A percentile compares a stretch with the other conserved stretches of the same genome.
Evolutionary conservation across 352 stramenopile species (phyloP).

Genomic region (Phytophthora syringae): DNA sequence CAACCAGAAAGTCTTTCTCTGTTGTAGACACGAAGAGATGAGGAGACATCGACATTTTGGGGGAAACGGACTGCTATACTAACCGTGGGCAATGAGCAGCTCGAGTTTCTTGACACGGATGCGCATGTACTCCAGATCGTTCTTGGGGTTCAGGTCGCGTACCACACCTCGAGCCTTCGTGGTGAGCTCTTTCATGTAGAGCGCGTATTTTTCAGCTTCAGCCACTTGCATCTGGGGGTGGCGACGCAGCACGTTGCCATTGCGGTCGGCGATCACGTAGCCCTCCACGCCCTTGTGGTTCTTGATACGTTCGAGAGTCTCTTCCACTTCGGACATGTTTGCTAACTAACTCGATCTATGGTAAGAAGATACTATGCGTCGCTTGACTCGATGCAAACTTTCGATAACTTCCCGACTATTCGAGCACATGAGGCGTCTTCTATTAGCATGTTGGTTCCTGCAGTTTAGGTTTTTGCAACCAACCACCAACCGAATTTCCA

Average conservation of each 20-base stretch:
- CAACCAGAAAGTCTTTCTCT: constrained; percentile 94
- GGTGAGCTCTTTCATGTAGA: constrained; percentile 92
- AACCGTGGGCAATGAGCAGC: constrained; percentile 92
- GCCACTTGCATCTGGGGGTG: constrained; percentile 91
- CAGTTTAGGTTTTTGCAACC: too few relatives aligned
- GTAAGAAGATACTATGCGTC: constrained; percentile 22
- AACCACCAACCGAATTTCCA: too few relatives aligned
- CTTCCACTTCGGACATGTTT: constrained; percentile 92
- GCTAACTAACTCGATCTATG: not conserved
- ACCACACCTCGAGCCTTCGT: constrained; percentile 92
- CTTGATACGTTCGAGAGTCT: constrained; percentile 96
- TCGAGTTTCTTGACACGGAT: constrained; percentile 94
- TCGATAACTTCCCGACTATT: not conserved
- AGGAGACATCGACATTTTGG: not conserved
- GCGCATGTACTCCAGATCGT: constrained; percentile 94
- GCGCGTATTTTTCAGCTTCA: constrained; percentile 92
- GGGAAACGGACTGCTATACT: constrained; percentile 4
- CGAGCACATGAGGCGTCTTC: not conserved
- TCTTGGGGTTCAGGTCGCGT: constrained; percentile 95
- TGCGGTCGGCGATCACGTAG: constrained; percentile 94
- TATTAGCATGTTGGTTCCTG: not conserved
- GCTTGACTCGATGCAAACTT: not conserved
- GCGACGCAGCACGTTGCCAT: constrained; percentile 89
- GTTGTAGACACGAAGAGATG: not conserved
- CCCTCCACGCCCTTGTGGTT: constrained; percentile 94